Evolutionary conservation across 2,329 filamentous ascomycete species (phyloP).

Genomic region (Apiospora malaysiana): DNA sequence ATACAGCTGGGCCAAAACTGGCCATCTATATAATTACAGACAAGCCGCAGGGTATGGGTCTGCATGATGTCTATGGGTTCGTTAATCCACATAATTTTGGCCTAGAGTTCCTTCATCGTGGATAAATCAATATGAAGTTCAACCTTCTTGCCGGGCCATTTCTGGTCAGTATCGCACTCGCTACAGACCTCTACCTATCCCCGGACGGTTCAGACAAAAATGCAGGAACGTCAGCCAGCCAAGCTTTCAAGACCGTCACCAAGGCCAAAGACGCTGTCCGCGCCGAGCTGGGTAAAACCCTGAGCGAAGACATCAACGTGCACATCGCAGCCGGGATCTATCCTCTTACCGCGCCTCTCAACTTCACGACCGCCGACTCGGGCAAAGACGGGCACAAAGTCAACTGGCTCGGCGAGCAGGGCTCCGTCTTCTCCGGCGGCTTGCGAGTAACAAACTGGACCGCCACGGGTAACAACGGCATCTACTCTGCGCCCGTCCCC

Average conservation of each 20-base stretch:
- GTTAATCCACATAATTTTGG: neutral
- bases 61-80: neutral
- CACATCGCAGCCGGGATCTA: slow-evolving; percentile 10
- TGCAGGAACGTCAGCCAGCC: neutral
- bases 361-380: slow-evolving; percentile 18
- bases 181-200: slow-evolving; percentile 4
- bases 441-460: neutral
- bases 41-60: too few relatives aligned
- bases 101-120: neutral
- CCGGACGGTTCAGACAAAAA: slow-evolving; percentile 1
- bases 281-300: neutral
- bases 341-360: neutral
- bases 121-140: neutral
- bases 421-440: neutral
- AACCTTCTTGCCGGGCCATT: neutral
- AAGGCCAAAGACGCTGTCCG: slow-evolving; percentile 6
- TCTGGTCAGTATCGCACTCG: neutral
- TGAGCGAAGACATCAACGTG: slow-evolving; percentile 8
- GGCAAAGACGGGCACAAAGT: neutral
- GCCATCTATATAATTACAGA: neutral
- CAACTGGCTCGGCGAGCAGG: slow-evolving; percentile 15
- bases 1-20: neutral
- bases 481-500: slow-evolving; percentile 11
- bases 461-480: neutral
- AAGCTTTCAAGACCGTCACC: slow-evolving; percentile 4